A percentile compares a stretch with the other conserved stretches of the same genome.
Conservation (phyloP, 1,284 basidiomycete genomes). For the Tilletiaria anomala region DNA sequence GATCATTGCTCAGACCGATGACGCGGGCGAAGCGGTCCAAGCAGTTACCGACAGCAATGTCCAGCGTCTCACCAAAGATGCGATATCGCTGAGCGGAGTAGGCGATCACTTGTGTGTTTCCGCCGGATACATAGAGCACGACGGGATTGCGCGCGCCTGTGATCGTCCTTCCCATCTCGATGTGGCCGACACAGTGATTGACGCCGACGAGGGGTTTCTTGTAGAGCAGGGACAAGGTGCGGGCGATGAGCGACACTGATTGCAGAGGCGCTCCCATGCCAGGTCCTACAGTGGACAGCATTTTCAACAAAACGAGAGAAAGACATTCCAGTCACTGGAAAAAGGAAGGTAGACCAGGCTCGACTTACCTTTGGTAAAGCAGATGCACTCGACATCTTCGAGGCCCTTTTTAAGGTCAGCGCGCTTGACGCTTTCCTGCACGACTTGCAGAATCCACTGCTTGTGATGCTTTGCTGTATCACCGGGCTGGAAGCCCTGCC, state of each 20-base stretch:
- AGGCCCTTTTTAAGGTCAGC: conserved; percentile 52
- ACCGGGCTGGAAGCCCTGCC: conserved; percentile 86
- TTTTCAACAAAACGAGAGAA: background rate
- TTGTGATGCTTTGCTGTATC: conserved; percentile 94
- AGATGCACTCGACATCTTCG: conserved; percentile 77
- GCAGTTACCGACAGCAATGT: conserved; percentile 98
- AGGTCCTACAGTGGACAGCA: conserved; percentile 63
- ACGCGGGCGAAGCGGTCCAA: conserved; percentile 91
- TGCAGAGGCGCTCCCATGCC: conserved; percentile 97
- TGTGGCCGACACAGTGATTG: conserved; percentile 94
- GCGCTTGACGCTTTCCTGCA: conserved; percentile 62
- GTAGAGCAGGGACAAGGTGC: conserved; percentile 75
- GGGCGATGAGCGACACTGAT: conserved; percentile 85
- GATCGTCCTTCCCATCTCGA: conserved; percentile 95
- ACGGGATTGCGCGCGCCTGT: conserved; percentile 89
- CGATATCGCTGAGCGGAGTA: conserved; percentile 87
- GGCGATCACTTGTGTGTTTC: conserved; percentile 97
- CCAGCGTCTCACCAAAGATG: conserved; percentile 96
- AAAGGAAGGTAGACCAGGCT: background rate
- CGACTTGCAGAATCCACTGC: conserved; percentile 73
- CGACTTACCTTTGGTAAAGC: conserved; percentile 75
- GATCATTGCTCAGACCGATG: conserved; percentile 90
- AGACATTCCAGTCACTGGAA: background rate
- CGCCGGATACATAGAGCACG: conserved; percentile 94
- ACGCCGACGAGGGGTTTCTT: conserved; percentile 86